Base-by-base conservation (phyloP, 768 basidiomycete genomes). In the Holtermanniella nyarrowii region DNA sequence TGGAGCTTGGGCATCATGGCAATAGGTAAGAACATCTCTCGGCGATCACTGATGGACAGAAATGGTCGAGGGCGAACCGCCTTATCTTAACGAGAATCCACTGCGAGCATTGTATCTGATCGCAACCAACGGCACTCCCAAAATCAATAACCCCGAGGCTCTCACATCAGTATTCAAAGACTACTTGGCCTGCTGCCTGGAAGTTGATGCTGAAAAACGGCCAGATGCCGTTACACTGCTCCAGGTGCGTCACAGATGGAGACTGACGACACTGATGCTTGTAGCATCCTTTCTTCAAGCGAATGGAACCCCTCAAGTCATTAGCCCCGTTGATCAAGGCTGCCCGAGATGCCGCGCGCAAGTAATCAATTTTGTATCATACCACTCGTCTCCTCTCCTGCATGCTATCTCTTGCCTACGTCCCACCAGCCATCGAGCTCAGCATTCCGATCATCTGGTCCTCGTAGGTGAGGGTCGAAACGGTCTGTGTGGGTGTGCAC, bases 1-100 rank as follows among this genome's bases (percentile, higher is more conserved):
- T 95, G 90, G 90, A 89, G 87, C 12, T 79, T 95, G 7, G 90
- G 90, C 3, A 95, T 96, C 73, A 91, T 95, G 89, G 89, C 89
- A 3, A 96, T 96, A 55, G 88, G 70, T 71, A 41, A 56, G 67
- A 52, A 12, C 3, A 3, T 16, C 5, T 23, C 23, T 14, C 23
- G 26, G 16, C 39, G 7, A 5, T 42, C 26, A 46, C 23, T 2
- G n/a, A 40, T 41, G 26, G 2, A 16, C 52, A 71, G 70, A 96
- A 77, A 96, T 96, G 91, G 91, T 96, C 57, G 90, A 96, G 72
- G 90, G 88, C 63, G 90, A 95, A 72, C 90, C 90, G 1, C 90
- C 90, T 4, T 93, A 95, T 70, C 76, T 96, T 39, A 88, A 93
- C 59, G 90, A 96, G 68, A 90, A 96, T 63, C 90, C 90, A 0